Evolutionary conservation across 768 basidiomycete species (phyloP).

Genomic region (Hydnum rufescens): DNA sequence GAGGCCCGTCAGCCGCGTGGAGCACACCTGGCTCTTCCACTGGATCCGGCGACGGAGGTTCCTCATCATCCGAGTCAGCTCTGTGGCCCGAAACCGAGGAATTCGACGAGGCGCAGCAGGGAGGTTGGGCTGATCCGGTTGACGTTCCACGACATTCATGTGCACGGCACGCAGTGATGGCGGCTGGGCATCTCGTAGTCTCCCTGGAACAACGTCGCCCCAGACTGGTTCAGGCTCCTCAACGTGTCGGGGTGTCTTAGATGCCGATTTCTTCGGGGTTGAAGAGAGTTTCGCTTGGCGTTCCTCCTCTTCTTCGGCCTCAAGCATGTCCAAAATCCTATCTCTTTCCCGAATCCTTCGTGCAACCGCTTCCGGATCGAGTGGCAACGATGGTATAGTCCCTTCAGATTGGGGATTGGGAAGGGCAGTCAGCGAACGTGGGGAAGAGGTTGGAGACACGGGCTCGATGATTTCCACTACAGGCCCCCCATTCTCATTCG

Average conservation of each 20-base stretch:
- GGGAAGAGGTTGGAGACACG: neutral
- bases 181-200: neutral
- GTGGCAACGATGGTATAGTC: too few relatives aligned
- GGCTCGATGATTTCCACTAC: neutral
- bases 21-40: neutral
- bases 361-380: neutral
- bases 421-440: neutral
- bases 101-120: neutral
- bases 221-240: neutral
- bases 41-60: neutral
- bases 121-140: neutral
- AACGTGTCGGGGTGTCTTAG: neutral
- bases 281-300: neutral
- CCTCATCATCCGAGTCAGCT: neutral
- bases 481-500: neutral
- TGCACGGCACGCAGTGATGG: neutral
- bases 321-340: neutral
- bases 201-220: neutral
- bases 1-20: neutral
- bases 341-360: neutral
- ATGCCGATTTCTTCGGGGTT: neutral
- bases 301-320: neutral
- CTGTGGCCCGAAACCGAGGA: neutral
- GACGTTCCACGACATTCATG: neutral
- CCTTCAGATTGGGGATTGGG: neutral